phyloP scores from a whole-genome alignment of 1,284 basidiomycete species.

The Marasmius sp. region DNA sequence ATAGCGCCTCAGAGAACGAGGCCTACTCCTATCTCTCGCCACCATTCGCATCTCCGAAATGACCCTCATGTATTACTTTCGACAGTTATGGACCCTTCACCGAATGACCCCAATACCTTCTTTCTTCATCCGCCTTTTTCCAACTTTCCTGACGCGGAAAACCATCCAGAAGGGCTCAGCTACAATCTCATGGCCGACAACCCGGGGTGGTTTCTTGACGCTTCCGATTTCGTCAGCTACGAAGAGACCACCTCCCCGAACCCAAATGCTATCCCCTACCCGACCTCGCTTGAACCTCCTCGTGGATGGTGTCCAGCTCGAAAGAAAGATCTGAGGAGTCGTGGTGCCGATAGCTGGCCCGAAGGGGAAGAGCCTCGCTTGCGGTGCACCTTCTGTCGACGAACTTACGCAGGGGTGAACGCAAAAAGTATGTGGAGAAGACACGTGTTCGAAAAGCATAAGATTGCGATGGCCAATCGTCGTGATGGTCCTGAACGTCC shows the following conservation, averaged over 20 bases:
- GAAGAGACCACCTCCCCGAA: constrained; percentile 35
- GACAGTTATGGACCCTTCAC: constrained; percentile 64
- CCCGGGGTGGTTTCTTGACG: constrained; percentile 73
- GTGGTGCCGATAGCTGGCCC: constrained; percentile 65
- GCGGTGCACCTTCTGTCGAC: constrained; percentile 77
- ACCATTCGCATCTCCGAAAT: constrained; percentile 14
- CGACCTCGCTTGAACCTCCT: constrained; percentile 72
- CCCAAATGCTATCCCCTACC: constrained; percentile 59
- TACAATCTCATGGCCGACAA: constrained; percentile 69
- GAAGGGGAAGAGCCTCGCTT: constrained; percentile 75
- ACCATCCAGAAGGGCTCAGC: constrained; percentile 64
- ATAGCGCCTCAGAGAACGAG: constrained; percentile 19
- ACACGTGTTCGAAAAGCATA: constrained; percentile 83
- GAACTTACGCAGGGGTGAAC: constrained; percentile 78
- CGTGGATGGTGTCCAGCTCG: constrained; percentile 79
- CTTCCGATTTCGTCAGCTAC: constrained; percentile 59
- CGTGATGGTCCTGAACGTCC: constrained; percentile 65
- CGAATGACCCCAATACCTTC: constrained; percentile 56
- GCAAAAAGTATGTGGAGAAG: constrained; percentile 87
- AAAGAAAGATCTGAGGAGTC: constrained; percentile 69
- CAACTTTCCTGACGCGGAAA: constrained; percentile 57
- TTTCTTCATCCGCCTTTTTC: constrained; percentile 74
- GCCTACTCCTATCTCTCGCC: constrained; percentile 1
- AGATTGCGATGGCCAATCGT: constrained; percentile 81
- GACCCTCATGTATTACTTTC: constrained; percentile 44